Conservation (phyloP, 306 rosid genomes). For the Prunus padus region DNA sequence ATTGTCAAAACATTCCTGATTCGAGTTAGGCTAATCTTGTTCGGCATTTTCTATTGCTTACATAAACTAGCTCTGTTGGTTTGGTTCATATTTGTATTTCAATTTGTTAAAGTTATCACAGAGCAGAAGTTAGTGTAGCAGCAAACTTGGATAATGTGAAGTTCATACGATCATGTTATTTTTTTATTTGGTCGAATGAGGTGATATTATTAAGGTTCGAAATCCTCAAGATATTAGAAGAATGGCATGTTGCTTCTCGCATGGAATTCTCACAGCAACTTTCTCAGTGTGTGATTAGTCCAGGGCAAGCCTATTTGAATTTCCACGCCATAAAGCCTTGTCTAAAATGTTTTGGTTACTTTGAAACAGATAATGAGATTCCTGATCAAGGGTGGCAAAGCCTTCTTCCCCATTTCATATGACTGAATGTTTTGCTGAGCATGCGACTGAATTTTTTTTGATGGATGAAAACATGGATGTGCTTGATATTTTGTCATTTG, state of each 20-base stretch:
- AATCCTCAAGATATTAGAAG: background rate
- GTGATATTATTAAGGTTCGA: no score
- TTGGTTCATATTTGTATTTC: no score
- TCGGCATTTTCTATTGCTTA: background rate
- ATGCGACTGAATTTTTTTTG: background rate
- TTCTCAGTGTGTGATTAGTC: background rate
- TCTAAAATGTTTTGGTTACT: background rate
- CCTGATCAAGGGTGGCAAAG: no score
- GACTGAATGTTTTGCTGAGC: background rate
- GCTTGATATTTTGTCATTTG: conserved; percentile 8
- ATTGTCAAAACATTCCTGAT: no score
- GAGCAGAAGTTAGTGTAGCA: background rate
- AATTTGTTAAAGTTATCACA: background rate
- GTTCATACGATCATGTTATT: background rate
- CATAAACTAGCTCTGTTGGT: background rate
- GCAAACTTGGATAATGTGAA: background rate
- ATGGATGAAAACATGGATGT: background rate
- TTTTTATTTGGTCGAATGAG: no score
- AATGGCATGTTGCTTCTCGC: background rate
- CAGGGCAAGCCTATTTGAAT: background rate
- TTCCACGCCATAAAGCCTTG: background rate
- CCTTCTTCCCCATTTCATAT: no score
- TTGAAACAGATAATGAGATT: background rate
- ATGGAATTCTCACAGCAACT: background rate
- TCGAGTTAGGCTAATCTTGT: background rate